Base-by-base conservation (phyloP, 352 stramenopile genomes). In the Globisporangium cederbergense region DNA sequence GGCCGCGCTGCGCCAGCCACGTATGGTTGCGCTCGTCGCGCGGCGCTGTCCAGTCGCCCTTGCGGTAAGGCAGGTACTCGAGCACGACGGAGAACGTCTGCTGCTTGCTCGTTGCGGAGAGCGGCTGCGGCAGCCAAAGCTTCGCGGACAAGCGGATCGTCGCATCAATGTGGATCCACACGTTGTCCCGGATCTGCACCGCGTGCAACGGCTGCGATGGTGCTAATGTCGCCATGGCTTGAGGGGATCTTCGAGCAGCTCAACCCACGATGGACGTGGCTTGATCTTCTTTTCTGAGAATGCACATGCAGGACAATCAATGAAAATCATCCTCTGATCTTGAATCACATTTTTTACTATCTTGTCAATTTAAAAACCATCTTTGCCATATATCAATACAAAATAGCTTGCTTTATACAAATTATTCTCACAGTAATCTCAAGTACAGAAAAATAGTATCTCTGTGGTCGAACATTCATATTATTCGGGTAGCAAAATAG, bases 41-140 rank as follows among this genome's bases (percentile, higher is more conserved):
- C 3, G 74, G 72, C 32, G 74, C 57, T 14, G 76, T 84, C 76
- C 74, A 82, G 68, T 84, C 76, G 2, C 65, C 70, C 57, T 80
- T 79, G 38, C 76, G 74, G 66, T 84, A 84, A 57, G 76, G 76
- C 54, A 84, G 65, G 66, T 84, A 84, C 74, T 84, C 76, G 45
- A 84, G 72, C 54, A 84, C 69, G 22, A 81, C 74, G 0, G 76
- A 76, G 63, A 70, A 78, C 30, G 34, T 46, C 20, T 45, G 42
- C 20, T 0, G 40, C 10, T 42, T 20, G 50, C 32, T 20, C 11
- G 25, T 10, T 2, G n/a, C 1, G 34, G 13, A 20, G 13, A 47
- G 42, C 7, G 54, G 51, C 49, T 76, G 59, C 30, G 74, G 74
- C 38, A 81, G 36, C 74, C 74, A 81, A 8, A 81, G 67, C 51